Conservation (phyloP, 2,329 filamentous ascomycete genomes). For the Neofusicoccum sp. region DNA sequence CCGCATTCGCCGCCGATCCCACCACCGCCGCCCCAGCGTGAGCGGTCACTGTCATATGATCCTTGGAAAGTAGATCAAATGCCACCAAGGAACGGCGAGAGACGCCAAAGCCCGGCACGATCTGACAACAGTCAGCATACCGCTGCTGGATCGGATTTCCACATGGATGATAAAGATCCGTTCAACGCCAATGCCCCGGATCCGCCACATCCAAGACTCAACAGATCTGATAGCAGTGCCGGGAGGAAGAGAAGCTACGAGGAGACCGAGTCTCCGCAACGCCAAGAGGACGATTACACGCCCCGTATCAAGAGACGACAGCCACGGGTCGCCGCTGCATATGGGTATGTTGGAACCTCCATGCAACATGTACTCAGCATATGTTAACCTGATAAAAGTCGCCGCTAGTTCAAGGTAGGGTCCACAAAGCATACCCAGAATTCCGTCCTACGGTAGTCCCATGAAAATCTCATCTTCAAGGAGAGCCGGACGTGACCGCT, state of each 20-base stretch:
- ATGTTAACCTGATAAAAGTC: background rate
- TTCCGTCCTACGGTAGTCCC: background rate
- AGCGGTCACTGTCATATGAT: slow-evolving; percentile 22
- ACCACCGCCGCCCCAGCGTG: slow-evolving; percentile 23
- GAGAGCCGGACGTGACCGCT: background rate
- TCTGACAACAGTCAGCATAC: slow-evolving; percentile 37
- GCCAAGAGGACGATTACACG: slow-evolving; percentile 36
- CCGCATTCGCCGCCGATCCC: slow-evolving; percentile 19
- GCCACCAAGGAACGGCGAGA: slow-evolving; percentile 24
- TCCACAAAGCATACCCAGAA: background rate
- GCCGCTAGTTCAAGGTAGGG: background rate
- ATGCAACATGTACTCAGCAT: background rate
- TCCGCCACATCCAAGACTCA: slow-evolving; percentile 23
- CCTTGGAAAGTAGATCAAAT: slow-evolving; percentile 25
- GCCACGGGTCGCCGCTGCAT: slow-evolving; percentile 35
- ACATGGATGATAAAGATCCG: slow-evolving; percentile 23
- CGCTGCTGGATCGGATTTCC: slow-evolving; percentile 35
- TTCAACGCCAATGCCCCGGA: slow-evolving; percentile 21
- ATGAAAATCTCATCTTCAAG: too few species aligned
- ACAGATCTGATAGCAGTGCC: slow-evolving; percentile 33
- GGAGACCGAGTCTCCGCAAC: slow-evolving; percentile 30
- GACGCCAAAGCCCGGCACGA: slow-evolving; percentile 30
- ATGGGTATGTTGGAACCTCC: slow-evolving; percentile 26
- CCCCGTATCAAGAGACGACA: slow-evolving; percentile 35
- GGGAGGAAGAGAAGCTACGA: slow-evolving; percentile 38